Evolutionary conservation across 441 rosid species (phyloP).

Genomic region (Erysimum cheiri): DNA sequence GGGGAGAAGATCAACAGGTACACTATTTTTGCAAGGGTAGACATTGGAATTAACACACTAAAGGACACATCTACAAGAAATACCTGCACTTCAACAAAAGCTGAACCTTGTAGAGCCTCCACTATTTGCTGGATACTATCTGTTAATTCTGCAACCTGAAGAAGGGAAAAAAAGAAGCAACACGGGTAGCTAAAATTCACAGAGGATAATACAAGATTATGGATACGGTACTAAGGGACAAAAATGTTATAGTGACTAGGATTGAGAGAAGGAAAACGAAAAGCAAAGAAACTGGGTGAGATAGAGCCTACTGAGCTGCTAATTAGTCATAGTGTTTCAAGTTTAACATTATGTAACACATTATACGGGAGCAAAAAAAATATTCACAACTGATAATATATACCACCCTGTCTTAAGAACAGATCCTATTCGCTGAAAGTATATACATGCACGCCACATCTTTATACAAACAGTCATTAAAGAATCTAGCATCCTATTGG

Average conservation of each 20-base stretch:
- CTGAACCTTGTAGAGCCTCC: conserved; percentile 72
- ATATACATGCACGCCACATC: conserved; percentile 14
- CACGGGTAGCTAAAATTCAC: conserved; percentile 33
- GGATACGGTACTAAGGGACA: background rate
- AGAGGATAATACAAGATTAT: conserved; percentile 7
- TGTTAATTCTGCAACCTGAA: conserved; percentile 73
- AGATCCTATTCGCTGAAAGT: conserved; percentile 23
- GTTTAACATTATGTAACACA: conserved; percentile 1
- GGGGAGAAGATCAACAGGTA: background rate
- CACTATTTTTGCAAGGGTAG: conserved; percentile 8
- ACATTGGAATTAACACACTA: background rate
- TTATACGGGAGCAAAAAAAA: background rate
- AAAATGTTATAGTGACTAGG: conserved; percentile 18
- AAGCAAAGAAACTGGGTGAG: conserved; percentile 13
- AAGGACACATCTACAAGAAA: background rate
- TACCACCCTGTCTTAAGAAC: conserved; percentile 9
- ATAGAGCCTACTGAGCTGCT: conserved; percentile 1
- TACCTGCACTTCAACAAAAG: conserved; percentile 83
- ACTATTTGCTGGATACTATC: conserved; percentile 63
- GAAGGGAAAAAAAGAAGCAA: conserved; percentile 17
- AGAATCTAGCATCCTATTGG: conserved; percentile 2
- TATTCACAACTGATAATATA: conserved; percentile 10
- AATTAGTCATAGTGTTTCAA: background rate
- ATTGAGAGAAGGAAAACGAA: conserved; percentile 8
- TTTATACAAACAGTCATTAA: conserved; percentile 20